A percentile compares a stretch with the other conserved stretches of the same genome.
These are phyloP conservation scores for Trichomonascaceae sp. DNA, from an alignment of 1,139 yeast species.

Conservation along the genomic window DNA sequence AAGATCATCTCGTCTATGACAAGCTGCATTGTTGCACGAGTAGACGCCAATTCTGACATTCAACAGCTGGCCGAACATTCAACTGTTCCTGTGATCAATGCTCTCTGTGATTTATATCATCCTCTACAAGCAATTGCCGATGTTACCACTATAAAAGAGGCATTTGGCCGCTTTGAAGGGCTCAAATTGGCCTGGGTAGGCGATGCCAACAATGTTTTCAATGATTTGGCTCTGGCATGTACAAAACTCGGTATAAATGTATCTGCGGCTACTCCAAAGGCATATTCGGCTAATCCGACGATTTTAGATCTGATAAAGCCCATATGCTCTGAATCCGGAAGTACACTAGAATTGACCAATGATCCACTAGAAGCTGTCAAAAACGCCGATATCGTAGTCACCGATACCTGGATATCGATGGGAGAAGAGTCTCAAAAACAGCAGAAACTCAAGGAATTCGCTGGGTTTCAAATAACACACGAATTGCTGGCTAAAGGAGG, in stretches of 20 bases:
- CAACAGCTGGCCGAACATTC: constrained; percentile 60
- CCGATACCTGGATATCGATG: constrained; percentile 99
- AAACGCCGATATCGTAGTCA: constrained; percentile 75
- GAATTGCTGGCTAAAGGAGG: constrained; percentile 51
- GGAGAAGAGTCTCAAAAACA: constrained; percentile 83
- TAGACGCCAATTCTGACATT: constrained; percentile 76
- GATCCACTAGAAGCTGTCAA: constrained; percentile 69
- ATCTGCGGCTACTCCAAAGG: constrained; percentile 73
- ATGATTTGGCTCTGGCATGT: constrained; percentile 89
- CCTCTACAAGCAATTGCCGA: constrained; percentile 96
- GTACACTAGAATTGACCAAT: constrained; percentile 56
- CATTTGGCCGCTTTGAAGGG: constrained; percentile 52
- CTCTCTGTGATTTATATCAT: constrained; percentile 87
- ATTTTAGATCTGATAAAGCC: constrained; percentile 51
- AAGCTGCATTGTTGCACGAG: constrained; percentile 93
- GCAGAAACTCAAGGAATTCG: constrained; percentile 69
- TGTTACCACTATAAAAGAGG: constrained; percentile 74
- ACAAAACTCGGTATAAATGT: constrained; percentile 81
- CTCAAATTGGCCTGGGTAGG: constrained; percentile 93
- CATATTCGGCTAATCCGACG: constrained; percentile 56
- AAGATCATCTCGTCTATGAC: constrained; percentile 92
- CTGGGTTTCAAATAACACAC: constrained; percentile 75
- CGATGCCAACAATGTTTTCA: constrained; percentile 91
- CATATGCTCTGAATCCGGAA: constrained; percentile 48
- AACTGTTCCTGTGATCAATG: constrained; percentile 84